These are phyloP conservation scores for Scenedesmus sp. DNA, from an alignment of 163 green algal species.

Conservation along the genomic window DNA sequence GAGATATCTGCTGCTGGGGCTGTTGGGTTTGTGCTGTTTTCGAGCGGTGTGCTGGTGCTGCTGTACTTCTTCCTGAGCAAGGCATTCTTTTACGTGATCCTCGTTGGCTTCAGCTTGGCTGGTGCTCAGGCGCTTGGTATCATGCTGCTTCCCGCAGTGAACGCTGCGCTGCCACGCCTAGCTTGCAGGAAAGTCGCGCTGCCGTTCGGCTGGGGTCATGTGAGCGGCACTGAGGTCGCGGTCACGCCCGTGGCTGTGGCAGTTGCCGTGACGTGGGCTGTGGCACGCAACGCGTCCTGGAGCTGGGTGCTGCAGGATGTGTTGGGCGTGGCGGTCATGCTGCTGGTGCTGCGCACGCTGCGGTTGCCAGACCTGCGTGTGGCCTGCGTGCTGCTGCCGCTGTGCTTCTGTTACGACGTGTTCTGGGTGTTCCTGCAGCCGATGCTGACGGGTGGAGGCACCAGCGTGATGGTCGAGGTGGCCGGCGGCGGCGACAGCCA, in stretches of 20 bases:
- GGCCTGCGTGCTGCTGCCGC: conserved; percentile 84
- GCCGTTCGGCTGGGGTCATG: conserved; percentile 36
- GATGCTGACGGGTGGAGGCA: conserved; percentile 74
- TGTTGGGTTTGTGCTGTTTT: conserved; percentile 78
- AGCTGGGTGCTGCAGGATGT: conserved; percentile 84
- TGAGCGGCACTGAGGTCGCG: conserved; percentile 19
- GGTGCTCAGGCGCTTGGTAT: conserved; percentile 62
- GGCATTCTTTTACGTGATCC: conserved; percentile 77
- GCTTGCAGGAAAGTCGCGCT: background rate
- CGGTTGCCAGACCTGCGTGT: conserved; percentile 78
- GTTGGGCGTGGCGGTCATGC: conserved; percentile 80
- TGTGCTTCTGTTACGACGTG: conserved; percentile 92
- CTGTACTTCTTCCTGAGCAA: conserved; percentile 85
- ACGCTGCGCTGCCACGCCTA: background rate
- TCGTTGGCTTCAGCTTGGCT: conserved; percentile 67
- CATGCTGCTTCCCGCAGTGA: conserved; percentile 50
- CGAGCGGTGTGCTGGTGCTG: conserved; percentile 79
- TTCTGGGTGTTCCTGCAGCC: conserved; percentile 98
- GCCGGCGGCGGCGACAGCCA: conserved; percentile 70
- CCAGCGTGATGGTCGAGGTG: conserved; percentile 93
- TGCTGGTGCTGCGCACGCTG: conserved; percentile 82
- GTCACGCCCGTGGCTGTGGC: conserved; percentile 45
- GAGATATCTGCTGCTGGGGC: conserved; percentile 73
- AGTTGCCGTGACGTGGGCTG: conserved; percentile 64
- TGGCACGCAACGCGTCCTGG: conserved; percentile 60